Evolutionary conservation across 306 rosid species (phyloP).

Genomic region (Cyclanthera cordifolia): DNA sequence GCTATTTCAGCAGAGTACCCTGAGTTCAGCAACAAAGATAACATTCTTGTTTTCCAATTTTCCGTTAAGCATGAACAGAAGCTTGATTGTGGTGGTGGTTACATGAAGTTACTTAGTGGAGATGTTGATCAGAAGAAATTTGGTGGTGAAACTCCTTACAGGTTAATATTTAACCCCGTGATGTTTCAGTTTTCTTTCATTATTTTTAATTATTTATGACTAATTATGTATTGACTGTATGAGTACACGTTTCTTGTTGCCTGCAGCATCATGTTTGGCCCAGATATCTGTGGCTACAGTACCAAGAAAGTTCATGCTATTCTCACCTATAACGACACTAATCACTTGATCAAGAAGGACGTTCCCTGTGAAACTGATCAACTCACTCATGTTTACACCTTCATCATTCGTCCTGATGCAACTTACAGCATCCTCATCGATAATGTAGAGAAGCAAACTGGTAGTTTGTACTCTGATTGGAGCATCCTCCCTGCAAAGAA

Average conservation of each 20-base stretch:
- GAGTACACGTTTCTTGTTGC: conserved; percentile 12
- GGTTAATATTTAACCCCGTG: conserved; percentile 31
- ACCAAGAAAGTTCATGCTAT: conserved; percentile 99
- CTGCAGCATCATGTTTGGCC: conserved; percentile 96
- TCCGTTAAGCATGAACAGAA: conserved; percentile 96
- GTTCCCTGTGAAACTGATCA: conserved; percentile 99
- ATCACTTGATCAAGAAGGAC: conserved; percentile 94
- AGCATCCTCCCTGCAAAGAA: conserved; percentile 80
- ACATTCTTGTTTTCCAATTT: conserved; percentile 78
- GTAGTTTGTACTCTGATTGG: conserved; percentile 93
- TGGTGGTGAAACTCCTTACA: conserved; percentile 96
- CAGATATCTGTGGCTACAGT: conserved; percentile 96
- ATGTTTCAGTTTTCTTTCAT: background rate
- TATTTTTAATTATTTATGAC: background rate
- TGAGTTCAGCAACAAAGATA: conserved; percentile 88
- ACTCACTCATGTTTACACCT: conserved; percentile 84
- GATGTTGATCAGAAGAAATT: conserved; percentile 92
- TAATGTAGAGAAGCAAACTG: conserved; percentile 88
- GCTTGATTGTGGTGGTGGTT: conserved; percentile 99
- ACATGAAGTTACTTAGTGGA: conserved; percentile 85
- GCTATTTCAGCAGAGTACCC: conserved; percentile 97
- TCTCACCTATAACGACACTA: conserved; percentile 60
- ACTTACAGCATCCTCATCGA: conserved; percentile 85
- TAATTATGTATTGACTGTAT: background rate
- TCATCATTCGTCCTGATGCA: conserved; percentile 88